phyloP scores from a whole-genome alignment of 257 asterid genomes.

The Solanum lycopersicoides region DNA sequence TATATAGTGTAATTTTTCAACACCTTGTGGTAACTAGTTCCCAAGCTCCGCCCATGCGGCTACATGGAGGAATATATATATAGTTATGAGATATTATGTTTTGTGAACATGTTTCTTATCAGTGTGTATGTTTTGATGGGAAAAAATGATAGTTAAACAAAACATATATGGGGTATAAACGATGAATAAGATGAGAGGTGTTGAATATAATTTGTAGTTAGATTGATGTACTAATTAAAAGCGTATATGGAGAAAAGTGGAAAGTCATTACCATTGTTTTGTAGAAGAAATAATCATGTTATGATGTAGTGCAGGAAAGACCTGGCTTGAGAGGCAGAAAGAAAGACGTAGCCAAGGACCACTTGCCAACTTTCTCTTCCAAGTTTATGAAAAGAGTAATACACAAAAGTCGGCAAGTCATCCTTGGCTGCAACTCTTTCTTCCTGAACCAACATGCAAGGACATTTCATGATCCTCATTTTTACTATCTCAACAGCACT shows the following conservation, averaged over 20 bases:
- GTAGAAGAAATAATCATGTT: neutral
- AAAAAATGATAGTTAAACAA: neutral
- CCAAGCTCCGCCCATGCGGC: neutral
- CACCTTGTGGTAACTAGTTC: neutral
- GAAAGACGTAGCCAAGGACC: neutral
- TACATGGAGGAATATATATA: neutral
- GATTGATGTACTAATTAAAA: neutral
- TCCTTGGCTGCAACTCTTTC: conserved; percentile 3
- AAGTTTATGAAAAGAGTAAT: neutral
- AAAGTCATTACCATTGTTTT: neutral
- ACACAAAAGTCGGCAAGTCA: conserved; percentile 3
- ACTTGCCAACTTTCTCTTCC: neutral
- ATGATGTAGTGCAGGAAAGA: neutral
- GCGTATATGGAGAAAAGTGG: neutral
- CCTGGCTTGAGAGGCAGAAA: neutral
- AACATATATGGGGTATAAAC: neutral
- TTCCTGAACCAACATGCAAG: conserved; percentile 2
- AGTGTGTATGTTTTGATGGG: neutral
- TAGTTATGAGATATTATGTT: neutral
- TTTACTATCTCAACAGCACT: neutral
- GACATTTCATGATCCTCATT: neutral
- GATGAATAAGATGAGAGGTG: neutral
- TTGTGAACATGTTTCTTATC: neutral
- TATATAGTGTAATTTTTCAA: no score
- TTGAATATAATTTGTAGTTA: neutral